Conservation (phyloP, 108 stramenopile genomes). For the Cylindrotheca closterium region DNA sequence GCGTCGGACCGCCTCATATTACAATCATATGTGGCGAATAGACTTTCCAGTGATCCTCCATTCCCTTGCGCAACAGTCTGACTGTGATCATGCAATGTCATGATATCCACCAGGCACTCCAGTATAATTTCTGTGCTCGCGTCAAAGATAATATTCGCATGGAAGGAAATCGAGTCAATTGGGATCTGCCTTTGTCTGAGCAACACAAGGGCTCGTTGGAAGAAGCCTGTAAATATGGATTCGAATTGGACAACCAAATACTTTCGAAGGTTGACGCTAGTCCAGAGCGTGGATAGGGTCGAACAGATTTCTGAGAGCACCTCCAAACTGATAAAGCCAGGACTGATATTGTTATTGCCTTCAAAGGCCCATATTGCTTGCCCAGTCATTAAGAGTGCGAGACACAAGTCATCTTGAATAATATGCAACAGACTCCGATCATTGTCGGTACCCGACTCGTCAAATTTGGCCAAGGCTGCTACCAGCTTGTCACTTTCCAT, state of each 20-base stretch:
- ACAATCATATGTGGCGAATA: conserved; percentile 83
- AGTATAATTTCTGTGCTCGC: conserved; percentile 81
- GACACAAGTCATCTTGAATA: conserved; percentile 83
- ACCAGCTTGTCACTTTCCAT: conserved; percentile 8
- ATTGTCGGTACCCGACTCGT: conserved; percentile 19
- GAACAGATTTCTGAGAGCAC: conserved; percentile 81
- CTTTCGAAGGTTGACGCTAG: conserved; percentile 42
- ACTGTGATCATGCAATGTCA: conserved; percentile 62
- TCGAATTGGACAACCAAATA: conserved; percentile 72
- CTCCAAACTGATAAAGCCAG: conserved; percentile 64
- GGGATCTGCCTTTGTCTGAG: conserved; percentile 65
- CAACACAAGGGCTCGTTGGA: conserved; percentile 75
- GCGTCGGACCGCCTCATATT: conserved; percentile 73
- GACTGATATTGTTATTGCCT: conserved; percentile 28
- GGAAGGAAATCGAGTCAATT: conserved; percentile 54
- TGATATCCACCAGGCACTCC: conserved; percentile 80
- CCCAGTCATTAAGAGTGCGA: conserved; percentile 75
- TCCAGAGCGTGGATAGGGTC: conserved; percentile 74
- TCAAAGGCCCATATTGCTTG: conserved; percentile 82
- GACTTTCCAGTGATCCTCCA: conserved; percentile 68
- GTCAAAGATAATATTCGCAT: conserved; percentile 79
- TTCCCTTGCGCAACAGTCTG: conserved; percentile 39
- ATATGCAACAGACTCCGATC: conserved; percentile 44
- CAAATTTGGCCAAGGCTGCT: conserved; percentile 10
- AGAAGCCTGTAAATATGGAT: conserved; percentile 85